Conservation (phyloP, 352 stramenopile genomes). For the Globisporangium middletonii region DNA sequence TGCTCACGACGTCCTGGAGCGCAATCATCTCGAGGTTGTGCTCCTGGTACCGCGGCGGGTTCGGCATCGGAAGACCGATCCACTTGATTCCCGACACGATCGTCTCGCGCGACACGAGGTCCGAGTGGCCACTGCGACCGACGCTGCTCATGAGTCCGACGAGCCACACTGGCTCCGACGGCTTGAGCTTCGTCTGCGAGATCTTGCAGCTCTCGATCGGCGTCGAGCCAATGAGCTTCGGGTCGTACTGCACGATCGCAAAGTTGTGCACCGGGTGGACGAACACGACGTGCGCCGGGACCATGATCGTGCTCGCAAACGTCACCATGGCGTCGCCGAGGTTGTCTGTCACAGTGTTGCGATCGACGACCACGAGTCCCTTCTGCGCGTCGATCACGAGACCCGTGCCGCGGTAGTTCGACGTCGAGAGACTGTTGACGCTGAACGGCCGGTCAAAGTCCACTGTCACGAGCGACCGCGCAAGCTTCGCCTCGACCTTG, state of each 20-base stretch:
- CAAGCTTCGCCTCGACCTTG: conserved; percentile 71
- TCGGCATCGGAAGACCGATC: conserved; percentile 76
- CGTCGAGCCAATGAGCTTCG: conserved; percentile 77
- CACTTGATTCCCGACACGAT: conserved; percentile 86
- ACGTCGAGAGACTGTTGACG: conserved; percentile 80
- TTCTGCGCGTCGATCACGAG: conserved; percentile 85
- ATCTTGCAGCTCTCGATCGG: conserved; percentile 77
- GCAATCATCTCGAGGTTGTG: conserved; percentile 87
- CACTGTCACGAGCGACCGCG: conserved; percentile 78
- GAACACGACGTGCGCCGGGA: conserved; percentile 85
- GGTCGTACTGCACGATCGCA: conserved; percentile 89
- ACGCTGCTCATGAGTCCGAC: conserved; percentile 81
- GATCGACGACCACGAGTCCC: conserved; percentile 89
- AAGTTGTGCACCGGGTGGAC: conserved; percentile 93
- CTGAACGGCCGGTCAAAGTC: conserved; percentile 84
- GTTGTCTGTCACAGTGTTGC: conserved; percentile 88
- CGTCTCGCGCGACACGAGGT: conserved; percentile 80
- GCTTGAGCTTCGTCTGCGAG: conserved; percentile 44
- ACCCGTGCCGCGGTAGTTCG: conserved; percentile 82
- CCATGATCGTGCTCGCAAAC: conserved; percentile 88
- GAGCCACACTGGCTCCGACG: conserved; percentile 80
- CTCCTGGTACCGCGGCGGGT: conserved; percentile 80
- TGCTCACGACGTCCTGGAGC: conserved; percentile 76
- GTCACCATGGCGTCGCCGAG: conserved; percentile 87
- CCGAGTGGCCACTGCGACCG: conserved; percentile 69